Conservation (phyloP, 192 early-diverging fungal genomes). For the Umbelopsis ramanniana region DNA sequence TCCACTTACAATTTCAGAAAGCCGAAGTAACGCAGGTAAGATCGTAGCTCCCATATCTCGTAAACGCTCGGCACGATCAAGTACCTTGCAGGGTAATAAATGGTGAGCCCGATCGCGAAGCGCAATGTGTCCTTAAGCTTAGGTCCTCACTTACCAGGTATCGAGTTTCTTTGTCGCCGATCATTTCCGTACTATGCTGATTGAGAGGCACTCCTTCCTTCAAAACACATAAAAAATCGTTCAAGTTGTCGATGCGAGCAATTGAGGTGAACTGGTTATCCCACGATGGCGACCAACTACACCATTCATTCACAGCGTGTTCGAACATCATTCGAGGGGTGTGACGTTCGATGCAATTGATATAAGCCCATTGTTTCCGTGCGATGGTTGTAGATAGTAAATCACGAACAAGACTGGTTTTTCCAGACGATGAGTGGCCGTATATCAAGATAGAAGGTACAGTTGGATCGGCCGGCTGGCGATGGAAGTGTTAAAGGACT, state of each 20-base stretch:
- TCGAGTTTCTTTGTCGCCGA: slow-evolving; percentile 11
- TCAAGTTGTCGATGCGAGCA: slow-evolving; percentile 66
- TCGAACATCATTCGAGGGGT: slow-evolving; percentile 82
- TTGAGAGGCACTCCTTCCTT: slow-evolving; percentile 23
- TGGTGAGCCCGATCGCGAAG: not conserved
- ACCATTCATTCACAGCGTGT: slow-evolving; percentile 68
- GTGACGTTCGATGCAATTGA: slow-evolving; percentile 80
- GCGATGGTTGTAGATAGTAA: slow-evolving; percentile 25
- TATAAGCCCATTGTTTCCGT: slow-evolving; percentile 50
- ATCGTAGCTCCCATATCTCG: slow-evolving; percentile 70
- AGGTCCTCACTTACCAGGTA: slow-evolving; percentile 26
- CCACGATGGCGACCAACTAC: slow-evolving; percentile 48
- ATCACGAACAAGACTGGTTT: slow-evolving; percentile 46
- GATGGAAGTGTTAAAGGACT: not conserved
- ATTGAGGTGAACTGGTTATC: slow-evolving; percentile 53
- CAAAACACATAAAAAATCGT: slow-evolving; percentile 68
- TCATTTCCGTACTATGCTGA: not conserved
- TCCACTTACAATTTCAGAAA: slow-evolving; percentile 70
- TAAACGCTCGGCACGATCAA: slow-evolving; percentile 84
- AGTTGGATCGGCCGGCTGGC: slow-evolving; percentile 36
- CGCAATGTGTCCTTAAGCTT: not conserved
- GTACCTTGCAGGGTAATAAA: slow-evolving; percentile 45
- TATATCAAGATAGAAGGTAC: slow-evolving; percentile 52
- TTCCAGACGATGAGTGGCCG: slow-evolving; percentile 55
- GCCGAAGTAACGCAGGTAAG: slow-evolving; percentile 68